A percentile compares a stretch with the other conserved stretches of the same genome.
Conservation (phyloP, 345 rosid species). For the Syzygium grande region DNA sequence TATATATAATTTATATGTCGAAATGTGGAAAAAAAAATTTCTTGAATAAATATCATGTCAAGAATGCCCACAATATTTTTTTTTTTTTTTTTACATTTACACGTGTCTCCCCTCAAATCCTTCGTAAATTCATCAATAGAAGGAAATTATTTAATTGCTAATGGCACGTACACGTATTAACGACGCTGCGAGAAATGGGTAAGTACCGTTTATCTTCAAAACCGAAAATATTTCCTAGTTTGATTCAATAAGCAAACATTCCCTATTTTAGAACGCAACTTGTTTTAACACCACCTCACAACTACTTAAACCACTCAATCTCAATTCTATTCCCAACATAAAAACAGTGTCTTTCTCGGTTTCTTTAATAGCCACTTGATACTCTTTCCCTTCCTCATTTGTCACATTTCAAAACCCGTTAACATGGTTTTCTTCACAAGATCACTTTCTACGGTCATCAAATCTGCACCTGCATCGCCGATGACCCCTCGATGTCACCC, state of each 20-base stretch:
- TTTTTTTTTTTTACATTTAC: background rate
- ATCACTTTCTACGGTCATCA: background rate
- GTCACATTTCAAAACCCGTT: background rate
- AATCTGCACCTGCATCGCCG: background rate
- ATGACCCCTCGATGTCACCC: background rate
- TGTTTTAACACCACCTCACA: background rate
- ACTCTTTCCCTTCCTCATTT: background rate
- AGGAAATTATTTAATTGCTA: background rate
- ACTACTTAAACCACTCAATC: background rate
- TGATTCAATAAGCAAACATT: background rate
- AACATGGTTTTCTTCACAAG: background rate
- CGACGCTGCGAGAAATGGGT: background rate
- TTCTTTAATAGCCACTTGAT: background rate
- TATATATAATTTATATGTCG: background rate
- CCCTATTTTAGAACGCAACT: background rate
- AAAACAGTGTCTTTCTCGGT: background rate
- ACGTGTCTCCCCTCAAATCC: background rate
- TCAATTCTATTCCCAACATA: background rate
- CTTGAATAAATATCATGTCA: accelerated
- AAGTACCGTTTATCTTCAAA: background rate
- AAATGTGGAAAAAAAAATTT: background rate
- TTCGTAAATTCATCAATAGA: background rate
- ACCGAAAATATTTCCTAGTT: background rate
- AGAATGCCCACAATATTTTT: background rate
- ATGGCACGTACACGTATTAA: background rate